phyloP scores from a whole-genome alignment of 768 basidiomycete species.

The Multifurca ochricompacta region DNA sequence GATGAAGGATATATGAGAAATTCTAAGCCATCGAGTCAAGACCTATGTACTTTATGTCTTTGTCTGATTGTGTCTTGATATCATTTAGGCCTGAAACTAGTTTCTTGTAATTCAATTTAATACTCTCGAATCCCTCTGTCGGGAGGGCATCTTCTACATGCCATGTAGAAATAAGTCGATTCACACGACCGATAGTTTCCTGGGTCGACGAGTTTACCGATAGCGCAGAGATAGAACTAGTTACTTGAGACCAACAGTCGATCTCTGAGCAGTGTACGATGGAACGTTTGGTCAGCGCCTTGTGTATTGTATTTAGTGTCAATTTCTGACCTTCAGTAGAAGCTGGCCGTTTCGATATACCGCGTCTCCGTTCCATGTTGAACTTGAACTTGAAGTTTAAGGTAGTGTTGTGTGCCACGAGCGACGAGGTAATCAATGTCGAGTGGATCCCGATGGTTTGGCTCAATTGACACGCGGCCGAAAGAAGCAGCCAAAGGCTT shows the following conservation, averaged over 20 bases:
- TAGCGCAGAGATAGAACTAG: conserved; percentile 47
- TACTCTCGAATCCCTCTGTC: conserved; percentile 56
- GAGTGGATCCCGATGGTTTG: background rate
- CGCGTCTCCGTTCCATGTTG: conserved; percentile 61
- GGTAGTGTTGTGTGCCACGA: background rate
- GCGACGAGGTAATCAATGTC: background rate
- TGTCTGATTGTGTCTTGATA: conserved; percentile 48
- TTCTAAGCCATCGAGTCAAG: conserved; percentile 5
- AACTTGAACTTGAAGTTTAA: background rate
- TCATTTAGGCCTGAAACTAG: conserved; percentile 54
- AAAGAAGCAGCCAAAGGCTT: no score
- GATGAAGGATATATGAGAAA: background rate
- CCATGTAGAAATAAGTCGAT: conserved; percentile 64
- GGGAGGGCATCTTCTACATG: conserved; percentile 62
- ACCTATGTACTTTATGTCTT: conserved; percentile 50
- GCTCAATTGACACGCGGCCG: no score
- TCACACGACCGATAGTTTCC: conserved; percentile 65
- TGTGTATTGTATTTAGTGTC: no score
- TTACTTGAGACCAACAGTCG: conserved; percentile 68
- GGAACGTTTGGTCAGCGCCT: conserved; percentile 8
- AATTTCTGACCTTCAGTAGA: conserved; percentile 70
- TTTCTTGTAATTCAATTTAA: conserved; percentile 58
- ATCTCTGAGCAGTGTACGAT: conserved; percentile 45
- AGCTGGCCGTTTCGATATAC: conserved; percentile 51
- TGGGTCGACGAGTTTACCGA: conserved; percentile 40